Evolutionary conservation across 495 filamentous ascomycete genomes (phyloP).

Genomic region (Chaetomidium leptoderma): DNA sequence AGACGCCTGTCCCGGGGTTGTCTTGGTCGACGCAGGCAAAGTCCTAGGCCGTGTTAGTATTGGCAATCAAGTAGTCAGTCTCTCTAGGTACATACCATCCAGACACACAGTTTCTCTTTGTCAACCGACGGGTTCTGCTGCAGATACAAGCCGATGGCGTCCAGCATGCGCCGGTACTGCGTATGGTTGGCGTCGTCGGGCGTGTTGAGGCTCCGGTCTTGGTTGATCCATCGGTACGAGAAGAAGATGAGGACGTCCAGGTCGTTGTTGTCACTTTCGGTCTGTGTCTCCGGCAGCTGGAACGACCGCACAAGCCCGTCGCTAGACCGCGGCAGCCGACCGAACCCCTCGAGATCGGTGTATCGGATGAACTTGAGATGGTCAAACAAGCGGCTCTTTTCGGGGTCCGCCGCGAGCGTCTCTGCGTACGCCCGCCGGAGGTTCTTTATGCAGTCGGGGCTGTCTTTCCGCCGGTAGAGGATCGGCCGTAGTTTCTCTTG

Average conservation of each 20-base stretch:
- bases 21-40: conserved; percentile 1
- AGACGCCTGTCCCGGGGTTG: background rate
- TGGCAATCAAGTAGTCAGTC: background rate
- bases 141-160: background rate
- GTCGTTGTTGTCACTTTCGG: background rate
- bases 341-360: conserved; percentile 20
- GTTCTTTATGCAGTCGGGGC: background rate
- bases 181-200: conserved; percentile 23
- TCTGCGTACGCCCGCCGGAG: background rate
- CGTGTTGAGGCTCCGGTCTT: conserved; percentile 5
- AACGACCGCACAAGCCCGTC: conserved; percentile 18
- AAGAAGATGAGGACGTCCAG: conserved; percentile 28
- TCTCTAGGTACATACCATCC: background rate
- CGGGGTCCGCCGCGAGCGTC: background rate
- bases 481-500: background rate
- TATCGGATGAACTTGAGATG: conserved; percentile 11
- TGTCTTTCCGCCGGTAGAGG: background rate
- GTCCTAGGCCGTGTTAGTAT: background rate
- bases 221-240: conserved; percentile 28
- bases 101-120: background rate
- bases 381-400: background rate
- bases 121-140: background rate
- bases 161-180: conserved; percentile 9
- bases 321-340: conserved; percentile 20
- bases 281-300: background rate